Evolutionary conservation across 202 grass and related monocot species (phyloP).

Genomic region (Sporobolus alterniflorus): DNA sequence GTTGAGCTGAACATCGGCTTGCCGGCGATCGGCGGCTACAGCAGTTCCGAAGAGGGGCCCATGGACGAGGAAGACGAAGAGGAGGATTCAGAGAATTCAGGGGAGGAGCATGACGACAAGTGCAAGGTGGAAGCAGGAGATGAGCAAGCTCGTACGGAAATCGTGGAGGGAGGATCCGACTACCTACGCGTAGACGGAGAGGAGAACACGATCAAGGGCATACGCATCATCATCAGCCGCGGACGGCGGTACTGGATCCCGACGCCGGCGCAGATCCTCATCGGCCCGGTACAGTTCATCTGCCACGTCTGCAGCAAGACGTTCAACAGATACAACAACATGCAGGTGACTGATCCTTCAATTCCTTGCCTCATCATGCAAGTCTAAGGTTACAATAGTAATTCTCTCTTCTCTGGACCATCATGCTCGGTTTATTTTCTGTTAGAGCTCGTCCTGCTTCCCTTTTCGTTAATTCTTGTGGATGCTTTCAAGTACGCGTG

Average conservation of each 20-base stretch:
- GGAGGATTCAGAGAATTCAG: not conserved
- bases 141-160: not conserved
- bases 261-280: constrained; percentile 78
- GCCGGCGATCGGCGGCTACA: constrained; percentile 5
- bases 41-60: constrained; percentile 30
- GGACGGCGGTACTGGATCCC: constrained; percentile 78
- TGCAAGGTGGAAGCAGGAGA: constrained; percentile 23
- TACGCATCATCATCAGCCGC: not conserved
- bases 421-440: not conserved
- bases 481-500: constrained; percentile 18
- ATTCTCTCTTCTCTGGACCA: not conserved
- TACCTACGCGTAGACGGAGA: not conserved
- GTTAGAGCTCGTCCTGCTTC: not conserved
- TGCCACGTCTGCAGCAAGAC: constrained; percentile 87
- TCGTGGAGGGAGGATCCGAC: constrained; percentile 16
- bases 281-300: constrained; percentile 80
- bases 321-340: constrained; percentile 98
- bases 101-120: not conserved
- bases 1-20: constrained; percentile 70
- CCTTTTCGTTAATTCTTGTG: not conserved
- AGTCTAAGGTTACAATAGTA: not conserved
- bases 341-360: constrained; percentile 61
- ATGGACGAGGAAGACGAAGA: constrained; percentile 40
- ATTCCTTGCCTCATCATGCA: not conserved
- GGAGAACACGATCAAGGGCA: constrained; percentile 18